Base-by-base conservation (phyloP, 2,329 filamentous ascomycete species). In the Penicillium sp. region DNA sequence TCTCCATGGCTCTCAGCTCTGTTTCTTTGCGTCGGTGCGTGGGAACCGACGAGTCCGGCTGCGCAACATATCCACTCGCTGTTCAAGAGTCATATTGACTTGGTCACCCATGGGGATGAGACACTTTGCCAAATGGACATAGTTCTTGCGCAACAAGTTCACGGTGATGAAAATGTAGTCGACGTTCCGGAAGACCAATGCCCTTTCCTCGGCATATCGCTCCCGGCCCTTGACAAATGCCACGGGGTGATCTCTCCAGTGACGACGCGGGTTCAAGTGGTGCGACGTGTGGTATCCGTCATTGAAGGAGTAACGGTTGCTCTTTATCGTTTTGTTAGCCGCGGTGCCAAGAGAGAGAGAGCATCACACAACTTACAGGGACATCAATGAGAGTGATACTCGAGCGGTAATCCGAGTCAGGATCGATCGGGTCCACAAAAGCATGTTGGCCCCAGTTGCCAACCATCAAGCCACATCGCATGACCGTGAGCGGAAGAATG, bases 381-480 rank as follows among this genome's bases (percentile, higher is more conserved):
- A 92, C 87, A 63, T 92, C 89, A 48, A 92, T 85, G 22, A 92
- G 67, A 0, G 89, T 92, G 58, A 92, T 88, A 68, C 88, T 91
- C 0, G 86, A 90, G 31, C 88, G 79, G 62, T 85, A 92, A 65
- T 92, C 88, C 0, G 87, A 91, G 63, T 89, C 82, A 0, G 89
- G 89, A 59, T 90, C 85, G 11, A 83, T 75, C 18, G 85, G 81
- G 62, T 92, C 88, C 6, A 92, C 88, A 57, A 92, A 85, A 1
- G 88, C 88, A 67, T 92, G 89, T 67, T 92, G 89, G 3, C 87
- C 89, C 87, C 88, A 92, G 66, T 92, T 92, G 1, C 89, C 89
- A 7, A 89, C 79, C 89, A 92, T 92, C 56, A 92, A 69, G 0
- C 84, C 88, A 16, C 89, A 61, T 0, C 89, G 80, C 70, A 92